Evolutionary conservation across 768 basidiomycete species (phyloP).

Genomic region (Phanerochaete sordida): DNA sequence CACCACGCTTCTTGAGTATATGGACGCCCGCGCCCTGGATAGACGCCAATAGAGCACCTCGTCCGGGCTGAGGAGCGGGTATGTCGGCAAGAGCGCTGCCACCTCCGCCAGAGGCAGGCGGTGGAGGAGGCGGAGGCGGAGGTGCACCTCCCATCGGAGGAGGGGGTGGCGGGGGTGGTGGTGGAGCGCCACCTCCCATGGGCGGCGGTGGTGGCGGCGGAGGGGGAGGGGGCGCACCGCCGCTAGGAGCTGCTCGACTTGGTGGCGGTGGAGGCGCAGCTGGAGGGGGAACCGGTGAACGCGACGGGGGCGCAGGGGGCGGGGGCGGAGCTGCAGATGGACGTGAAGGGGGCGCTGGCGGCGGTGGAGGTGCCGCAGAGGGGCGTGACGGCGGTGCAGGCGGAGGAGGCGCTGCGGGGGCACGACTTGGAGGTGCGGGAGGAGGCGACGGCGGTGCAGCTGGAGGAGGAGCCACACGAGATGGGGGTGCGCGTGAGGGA

Average conservation of each 20-base stretch:
- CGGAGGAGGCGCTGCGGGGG: conserved; percentile 31
- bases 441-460: conserved; percentile 31
- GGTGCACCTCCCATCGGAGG: neutral
- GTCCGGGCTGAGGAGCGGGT: conserved; percentile 55
- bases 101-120: conserved; percentile 33
- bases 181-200: conserved; percentile 19
- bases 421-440: conserved; percentile 34
- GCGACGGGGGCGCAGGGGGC: conserved; percentile 26
- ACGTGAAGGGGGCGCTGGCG: conserved; percentile 33
- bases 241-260: conserved; percentile 28
- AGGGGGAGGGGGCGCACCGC: conserved; percentile 4
- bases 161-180: conserved; percentile 32
- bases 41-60: conserved; percentile 66
- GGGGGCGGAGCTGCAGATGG: conserved; percentile 31
- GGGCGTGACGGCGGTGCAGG: conserved; percentile 30
- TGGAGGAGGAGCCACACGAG: conserved; percentile 29
- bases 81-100: conserved; percentile 23
- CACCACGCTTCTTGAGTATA: conserved; percentile 58
- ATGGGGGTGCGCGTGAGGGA: conserved; percentile 27
- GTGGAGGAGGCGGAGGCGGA: conserved; percentile 43
- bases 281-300: conserved; percentile 26
- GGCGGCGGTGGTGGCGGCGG: conserved; percentile 28
- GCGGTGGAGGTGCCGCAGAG: conserved; percentile 25
- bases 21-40: conserved; percentile 82
- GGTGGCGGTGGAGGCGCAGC: conserved; percentile 38